Evolutionary conservation across 306 rosid genomes (phyloP).

Genomic region (Heteromeles arbutifolia): DNA sequence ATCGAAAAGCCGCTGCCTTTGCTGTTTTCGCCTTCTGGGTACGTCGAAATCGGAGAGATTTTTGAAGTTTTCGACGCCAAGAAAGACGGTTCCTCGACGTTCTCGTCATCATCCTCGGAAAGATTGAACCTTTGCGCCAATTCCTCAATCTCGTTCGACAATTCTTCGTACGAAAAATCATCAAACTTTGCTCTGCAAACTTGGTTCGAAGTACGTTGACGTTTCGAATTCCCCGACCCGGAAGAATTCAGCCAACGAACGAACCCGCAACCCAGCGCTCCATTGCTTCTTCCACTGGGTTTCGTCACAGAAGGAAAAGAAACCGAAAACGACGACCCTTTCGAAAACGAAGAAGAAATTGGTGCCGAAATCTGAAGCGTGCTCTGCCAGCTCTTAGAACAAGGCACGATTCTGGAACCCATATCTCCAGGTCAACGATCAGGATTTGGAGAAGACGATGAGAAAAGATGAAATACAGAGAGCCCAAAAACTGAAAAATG

Average conservation of each 20-base stretch:
- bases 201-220: slow-evolving; percentile 18
- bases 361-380: slow-evolving; percentile 7
- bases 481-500: slow-evolving; percentile 1
- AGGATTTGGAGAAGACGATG: not conserved
- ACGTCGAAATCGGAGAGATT: not conserved
- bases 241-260: slow-evolving; percentile 1
- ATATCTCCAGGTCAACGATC: slow-evolving; percentile 18
- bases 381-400: slow-evolving; percentile 27
- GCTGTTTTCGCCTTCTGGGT: not conserved
- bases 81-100: slow-evolving; percentile 9
- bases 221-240: slow-evolving; percentile 14
- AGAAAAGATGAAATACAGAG: not conserved
- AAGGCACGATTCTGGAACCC: slow-evolving; percentile 31
- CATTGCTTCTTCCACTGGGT: slow-evolving; percentile 16
- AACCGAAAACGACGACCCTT: not conserved
- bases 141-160: slow-evolving; percentile 19
- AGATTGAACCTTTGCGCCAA: not conserved
- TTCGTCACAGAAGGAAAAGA: slow-evolving; percentile 17
- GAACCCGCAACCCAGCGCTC: slow-evolving; percentile 12
- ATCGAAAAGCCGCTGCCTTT: not conserved
- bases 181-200: slow-evolving; percentile 25
- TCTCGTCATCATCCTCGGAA: slow-evolving; percentile 2
- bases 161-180: slow-evolving; percentile 26
- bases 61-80: slow-evolving; percentile 12
- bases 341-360: not conserved